These are phyloP conservation scores for Hippophae gyantsensis DNA, from an alignment of 306 rosid genomes.

Conservation along the genomic window DNA sequence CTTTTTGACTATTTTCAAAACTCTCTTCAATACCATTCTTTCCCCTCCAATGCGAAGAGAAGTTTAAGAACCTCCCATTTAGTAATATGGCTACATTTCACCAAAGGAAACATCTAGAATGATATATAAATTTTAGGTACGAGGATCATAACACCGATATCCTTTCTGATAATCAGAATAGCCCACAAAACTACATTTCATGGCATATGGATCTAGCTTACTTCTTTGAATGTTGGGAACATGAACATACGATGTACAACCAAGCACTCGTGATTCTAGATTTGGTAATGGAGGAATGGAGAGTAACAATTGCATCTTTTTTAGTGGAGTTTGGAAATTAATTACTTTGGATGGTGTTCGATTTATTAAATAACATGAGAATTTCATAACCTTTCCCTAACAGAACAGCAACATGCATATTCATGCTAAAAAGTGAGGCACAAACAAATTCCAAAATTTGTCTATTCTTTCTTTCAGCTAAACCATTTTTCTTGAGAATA, in stretches of 20 bases:
- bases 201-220: not conserved
- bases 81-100: not conserved
- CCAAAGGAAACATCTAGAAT: not conserved
- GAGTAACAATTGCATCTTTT: not conserved
- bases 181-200: no score
- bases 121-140: not conserved
- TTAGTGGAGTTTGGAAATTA: not conserved
- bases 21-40: not conserved
- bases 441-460: no score
- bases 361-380: no score
- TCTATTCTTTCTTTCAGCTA: no score
- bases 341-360: not conserved
- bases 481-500: no score
- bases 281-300: conserved; percentile 1
- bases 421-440: no score
- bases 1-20: not conserved
- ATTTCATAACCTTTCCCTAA: not conserved
- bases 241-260: not conserved
- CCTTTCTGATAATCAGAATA: no score
- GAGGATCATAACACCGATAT: not conserved
- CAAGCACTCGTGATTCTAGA: not conserved
- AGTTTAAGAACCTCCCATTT: not conserved
- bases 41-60: not conserved
- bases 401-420: not conserved
- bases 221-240: not conserved